Conservation (phyloP, 192 early-diverging fungal species). For the Thoreauomyces humboldtii region DNA sequence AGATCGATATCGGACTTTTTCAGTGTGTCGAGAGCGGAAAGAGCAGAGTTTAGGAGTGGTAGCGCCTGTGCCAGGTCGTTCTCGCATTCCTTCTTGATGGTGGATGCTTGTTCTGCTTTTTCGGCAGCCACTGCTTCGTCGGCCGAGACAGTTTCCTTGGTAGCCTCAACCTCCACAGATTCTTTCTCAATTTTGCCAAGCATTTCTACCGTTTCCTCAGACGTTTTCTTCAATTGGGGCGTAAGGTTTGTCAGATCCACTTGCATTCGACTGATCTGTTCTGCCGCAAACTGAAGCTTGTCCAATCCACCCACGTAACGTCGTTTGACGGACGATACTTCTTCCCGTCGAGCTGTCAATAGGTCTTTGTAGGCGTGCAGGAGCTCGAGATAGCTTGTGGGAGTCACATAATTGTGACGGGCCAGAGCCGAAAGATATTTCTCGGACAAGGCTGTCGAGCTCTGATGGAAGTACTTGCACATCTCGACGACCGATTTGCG, state of each 20-base stretch:
- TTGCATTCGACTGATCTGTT: slow-evolving; percentile 60
- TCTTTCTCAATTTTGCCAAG: slow-evolving; percentile 59
- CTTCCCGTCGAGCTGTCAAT: slow-evolving; percentile 43
- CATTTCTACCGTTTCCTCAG: slow-evolving; percentile 63
- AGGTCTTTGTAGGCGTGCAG: slow-evolving; percentile 54
- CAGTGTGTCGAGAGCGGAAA: slow-evolving; percentile 56
- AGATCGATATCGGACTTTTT: slow-evolving; percentile 64
- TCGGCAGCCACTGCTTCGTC: slow-evolving; percentile 56
- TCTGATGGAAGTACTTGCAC: slow-evolving; percentile 59
- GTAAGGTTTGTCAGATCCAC: slow-evolving; percentile 52
- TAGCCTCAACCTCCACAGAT: slow-evolving; percentile 58
- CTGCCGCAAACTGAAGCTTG: slow-evolving; percentile 58
- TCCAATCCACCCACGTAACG: slow-evolving; percentile 57
- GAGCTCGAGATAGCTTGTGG: slow-evolving; percentile 58
- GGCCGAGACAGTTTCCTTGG: slow-evolving; percentile 52
- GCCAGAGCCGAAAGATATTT: slow-evolving; percentile 48
- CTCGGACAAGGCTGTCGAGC: slow-evolving; percentile 46
- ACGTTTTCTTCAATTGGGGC: slow-evolving; percentile 58
- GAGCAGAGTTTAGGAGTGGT: slow-evolving; percentile 55
- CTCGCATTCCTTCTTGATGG: slow-evolving; percentile 61
- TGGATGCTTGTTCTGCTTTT: slow-evolving; percentile 53
- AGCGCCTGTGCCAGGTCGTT: slow-evolving; percentile 57
- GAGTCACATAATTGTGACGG: slow-evolving; percentile 62
- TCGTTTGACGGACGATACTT: slow-evolving; percentile 46
- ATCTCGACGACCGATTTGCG: slow-evolving; percentile 42